Percentiles rank a stretch among this genome's conserved stretches.
Evolutionary conservation across 163 green algal species (phyloP).

Genomic region (Prototheca cutis): DNA sequence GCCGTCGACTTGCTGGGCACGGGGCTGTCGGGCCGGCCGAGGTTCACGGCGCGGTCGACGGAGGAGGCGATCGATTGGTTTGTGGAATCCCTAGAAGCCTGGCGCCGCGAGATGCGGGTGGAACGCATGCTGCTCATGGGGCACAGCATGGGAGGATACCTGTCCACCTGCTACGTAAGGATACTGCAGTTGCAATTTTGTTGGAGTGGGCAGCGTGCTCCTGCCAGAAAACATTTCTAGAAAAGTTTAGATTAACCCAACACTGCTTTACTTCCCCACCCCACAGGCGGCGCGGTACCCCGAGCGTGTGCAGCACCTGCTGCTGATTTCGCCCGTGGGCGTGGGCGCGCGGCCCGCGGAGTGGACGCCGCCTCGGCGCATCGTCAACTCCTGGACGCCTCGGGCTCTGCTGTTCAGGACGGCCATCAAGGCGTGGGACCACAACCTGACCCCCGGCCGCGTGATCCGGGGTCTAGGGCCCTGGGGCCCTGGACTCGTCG

Average conservation of each 20-base stretch:
- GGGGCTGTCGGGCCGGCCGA: constrained; percentile 63
- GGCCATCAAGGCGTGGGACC: constrained; percentile 34
- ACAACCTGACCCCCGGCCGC: constrained; percentile 56
- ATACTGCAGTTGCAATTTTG: not conserved
- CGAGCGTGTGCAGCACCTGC: constrained; percentile 71
- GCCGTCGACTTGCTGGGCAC: constrained; percentile 75
- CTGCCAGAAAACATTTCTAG: too few species aligned
- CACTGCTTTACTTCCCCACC: not conserved
- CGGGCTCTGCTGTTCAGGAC: constrained; percentile 29
- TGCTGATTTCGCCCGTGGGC: constrained; percentile 72
- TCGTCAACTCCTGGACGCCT: constrained; percentile 31
- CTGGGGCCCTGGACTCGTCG: constrained; percentile 42
- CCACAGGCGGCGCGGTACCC: constrained; percentile 60
- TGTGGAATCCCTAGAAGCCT: constrained; percentile 49
- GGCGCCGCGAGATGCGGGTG: constrained; percentile 41
- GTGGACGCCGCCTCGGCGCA: constrained; percentile 30
- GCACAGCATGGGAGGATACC: constrained; percentile 52
- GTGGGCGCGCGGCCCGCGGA: constrained; percentile 43
- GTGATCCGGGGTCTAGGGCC: constrained; percentile 63
- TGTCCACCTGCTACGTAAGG: constrained; percentile 7
- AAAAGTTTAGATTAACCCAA: too few species aligned
- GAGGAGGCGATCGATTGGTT: constrained; percentile 67
- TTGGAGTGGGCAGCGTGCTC: too few species aligned
- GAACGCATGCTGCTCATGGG: constrained; percentile 66
- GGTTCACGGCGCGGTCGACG: constrained; percentile 39